Evolutionary conservation across 2,329 filamentous ascomycete species (phyloP), one percentile per base, ranked within the genome.

Genomic region (Ophiocordyceps robertsii): DNA sequence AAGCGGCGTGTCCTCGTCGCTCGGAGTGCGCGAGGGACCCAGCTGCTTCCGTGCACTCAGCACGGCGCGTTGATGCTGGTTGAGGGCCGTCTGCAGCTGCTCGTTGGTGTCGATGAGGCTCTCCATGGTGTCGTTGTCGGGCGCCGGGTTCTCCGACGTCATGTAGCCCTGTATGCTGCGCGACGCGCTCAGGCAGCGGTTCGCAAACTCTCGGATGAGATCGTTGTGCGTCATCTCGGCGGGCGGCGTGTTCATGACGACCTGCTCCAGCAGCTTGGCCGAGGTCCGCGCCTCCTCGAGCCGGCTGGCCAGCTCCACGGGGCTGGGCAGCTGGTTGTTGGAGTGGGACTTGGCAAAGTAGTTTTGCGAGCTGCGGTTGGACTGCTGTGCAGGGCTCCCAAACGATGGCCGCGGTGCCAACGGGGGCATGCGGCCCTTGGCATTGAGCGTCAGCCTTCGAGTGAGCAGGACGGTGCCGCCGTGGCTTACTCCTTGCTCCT

Each of bases 31-130:
- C 12, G 55, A 51, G 19, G 59, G 52, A 19, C 72, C 71, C 5
- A 73, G 59, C 32, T 70, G 65, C 54, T 80, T 80, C 47, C 72
- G 66, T 3, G 77, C 75, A 45, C 70, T 71, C n/a, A 82, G 63
- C 35, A 93, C 67, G 10, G 87, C 82, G 43, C 88, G 79, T 61
- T 94, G 86, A 60, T 95, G 86, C 56, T 87, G 80, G 49, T 80
- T 92, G 35, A 90, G 70, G 0, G 89, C 82, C 37, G 84, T 77
- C 46, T 86, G 84, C 29, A 98, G 70, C 57, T 90, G 84, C 61
- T 96, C 92, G 58, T 94, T 95, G 13, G 87, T 92, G 61, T 95
- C 88, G 55, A 98, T 95, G 47, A 98, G 68, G 13, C 80, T 89
- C 57, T 92, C 80, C 75, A 96, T 87, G 1, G 90, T 96, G 51